These are phyloP conservation scores for Gnaphalium uliginosum DNA, from an alignment of 129 eudicot genomes.

Conservation along the genomic window DNA sequence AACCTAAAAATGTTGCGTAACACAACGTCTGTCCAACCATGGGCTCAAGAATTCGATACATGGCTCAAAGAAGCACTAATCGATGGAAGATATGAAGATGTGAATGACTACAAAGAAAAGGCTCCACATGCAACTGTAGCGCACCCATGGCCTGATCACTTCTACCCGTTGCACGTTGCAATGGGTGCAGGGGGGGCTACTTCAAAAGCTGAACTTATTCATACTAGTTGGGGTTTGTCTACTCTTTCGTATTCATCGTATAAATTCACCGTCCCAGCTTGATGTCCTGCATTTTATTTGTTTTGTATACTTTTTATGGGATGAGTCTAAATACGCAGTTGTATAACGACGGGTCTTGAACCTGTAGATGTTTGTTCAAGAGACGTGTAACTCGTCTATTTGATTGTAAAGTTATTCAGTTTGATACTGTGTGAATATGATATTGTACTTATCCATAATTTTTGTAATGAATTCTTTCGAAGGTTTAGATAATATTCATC, in stretches of 20 bases:
- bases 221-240: conserved; percentile 60
- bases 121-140: conserved; percentile 77
- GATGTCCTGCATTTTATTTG: neutral
- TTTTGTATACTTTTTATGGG: neutral
- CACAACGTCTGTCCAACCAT: conserved; percentile 42
- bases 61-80: conserved; percentile 78
- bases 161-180: conserved; percentile 84
- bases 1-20: conserved; percentile 47
- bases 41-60: conserved; percentile 77
- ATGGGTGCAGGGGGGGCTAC: conserved; percentile 78
- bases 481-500: neutral
- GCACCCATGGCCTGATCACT: conserved; percentile 80
- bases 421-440: conserved; percentile 17
- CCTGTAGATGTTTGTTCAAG: neutral
- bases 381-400: neutral
- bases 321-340: neutral
- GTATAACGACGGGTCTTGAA: neutral
- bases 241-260: conserved; percentile 77
- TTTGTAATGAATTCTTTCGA: neutral
- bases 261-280: conserved; percentile 44
- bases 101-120: conserved; percentile 56
- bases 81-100: conserved; percentile 76
- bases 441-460: neutral
- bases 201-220: conserved; percentile 72
- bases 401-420: conserved; percentile 10